These are phyloP conservation scores for Nemania diffusa DNA, from an alignment of 2,329 filamentous ascomycete species.

Conservation along the genomic window DNA sequence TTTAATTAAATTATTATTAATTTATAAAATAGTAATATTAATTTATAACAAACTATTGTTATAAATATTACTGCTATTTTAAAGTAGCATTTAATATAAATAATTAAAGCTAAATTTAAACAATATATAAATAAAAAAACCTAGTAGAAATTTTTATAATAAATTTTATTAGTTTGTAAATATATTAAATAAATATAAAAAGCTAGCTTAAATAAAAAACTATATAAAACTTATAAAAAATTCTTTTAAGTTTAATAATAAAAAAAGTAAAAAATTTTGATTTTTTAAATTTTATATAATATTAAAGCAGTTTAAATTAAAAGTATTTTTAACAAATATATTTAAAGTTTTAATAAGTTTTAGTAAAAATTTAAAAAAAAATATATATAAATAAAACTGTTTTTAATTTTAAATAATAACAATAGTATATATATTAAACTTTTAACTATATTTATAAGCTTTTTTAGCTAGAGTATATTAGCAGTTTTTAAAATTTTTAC, in stretches of 20 bases:
- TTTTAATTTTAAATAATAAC: too few relatives aligned
- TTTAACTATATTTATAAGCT: conserved; percentile 9
- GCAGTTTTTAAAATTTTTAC: conserved; percentile 8
- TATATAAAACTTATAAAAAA: background rate
- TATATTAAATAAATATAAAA: background rate
- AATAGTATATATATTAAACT: background rate
- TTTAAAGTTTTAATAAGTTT: conserved; percentile 6
- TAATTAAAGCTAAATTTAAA: background rate
- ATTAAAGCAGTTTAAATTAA: conserved; percentile 1
- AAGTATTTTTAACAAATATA: conserved; percentile 1
- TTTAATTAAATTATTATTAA: too few relatives aligned
- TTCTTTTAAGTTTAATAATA: background rate
- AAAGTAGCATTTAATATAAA: background rate
- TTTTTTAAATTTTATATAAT: conserved; percentile 11
- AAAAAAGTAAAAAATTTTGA: too few relatives aligned
- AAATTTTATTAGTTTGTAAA: too few relatives aligned
- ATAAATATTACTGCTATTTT: conserved; percentile 5
- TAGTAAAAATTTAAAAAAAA: conserved; percentile 9
- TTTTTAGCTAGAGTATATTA: conserved; percentile 6
- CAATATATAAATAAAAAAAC: too few relatives aligned
- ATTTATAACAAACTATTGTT: background rate
- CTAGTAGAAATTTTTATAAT: too few relatives aligned
- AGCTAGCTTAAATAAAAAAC: background rate
- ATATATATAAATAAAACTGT: conserved; percentile 17
- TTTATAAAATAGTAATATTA: too few relatives aligned